Conservation (phyloP, 2,329 filamentous ascomycete genomes). For the Hirsutella thompsonii region DNA sequence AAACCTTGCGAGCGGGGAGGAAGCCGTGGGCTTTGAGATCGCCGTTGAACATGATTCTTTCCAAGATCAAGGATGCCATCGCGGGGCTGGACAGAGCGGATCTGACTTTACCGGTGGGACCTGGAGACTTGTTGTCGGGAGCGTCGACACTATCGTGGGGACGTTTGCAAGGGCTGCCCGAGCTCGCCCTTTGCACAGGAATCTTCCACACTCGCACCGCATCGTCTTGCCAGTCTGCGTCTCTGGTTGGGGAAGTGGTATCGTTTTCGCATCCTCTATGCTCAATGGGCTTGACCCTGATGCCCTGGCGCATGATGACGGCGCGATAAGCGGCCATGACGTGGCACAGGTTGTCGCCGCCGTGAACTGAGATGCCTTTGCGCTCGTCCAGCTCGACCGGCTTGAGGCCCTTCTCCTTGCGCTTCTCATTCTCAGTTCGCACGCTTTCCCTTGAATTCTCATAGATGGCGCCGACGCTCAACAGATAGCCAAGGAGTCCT, state of each 20-base stretch:
- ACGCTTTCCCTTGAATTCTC: constrained; percentile 30
- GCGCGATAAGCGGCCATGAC: constrained; percentile 68
- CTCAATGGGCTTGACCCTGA: constrained; percentile 63
- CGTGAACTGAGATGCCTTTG: constrained; percentile 53
- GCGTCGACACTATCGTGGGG: constrained; percentile 10
- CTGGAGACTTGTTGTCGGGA: constrained; percentile 1
- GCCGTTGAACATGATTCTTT: constrained; percentile 23
- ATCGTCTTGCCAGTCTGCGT: constrained; percentile 62
- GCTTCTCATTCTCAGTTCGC: constrained; percentile 24
- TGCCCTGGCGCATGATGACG: constrained; percentile 76
- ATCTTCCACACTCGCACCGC: constrained; percentile 79
- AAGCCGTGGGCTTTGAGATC: constrained; percentile 11
- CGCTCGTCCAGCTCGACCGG: constrained; percentile 10
- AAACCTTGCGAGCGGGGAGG: constrained; percentile 13
- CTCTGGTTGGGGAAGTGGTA: constrained; percentile 11
- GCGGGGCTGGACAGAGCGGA: constrained; percentile 15
- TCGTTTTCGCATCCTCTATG: constrained; percentile 36
- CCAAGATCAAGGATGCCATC: constrained; percentile 17
- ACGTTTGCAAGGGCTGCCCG: constrained; percentile 22
- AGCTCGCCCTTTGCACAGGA: constrained; percentile 26
- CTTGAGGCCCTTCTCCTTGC: constrained; percentile 24
- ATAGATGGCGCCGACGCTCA: constrained; percentile 65
- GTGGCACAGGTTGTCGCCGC: constrained; percentile 68
- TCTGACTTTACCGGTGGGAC: constrained; percentile 1
- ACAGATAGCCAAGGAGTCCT: constrained; percentile 71